Base-by-base conservation (phyloP, 352 stramenopile genomes). In the Phytophthora hibernalis region DNA sequence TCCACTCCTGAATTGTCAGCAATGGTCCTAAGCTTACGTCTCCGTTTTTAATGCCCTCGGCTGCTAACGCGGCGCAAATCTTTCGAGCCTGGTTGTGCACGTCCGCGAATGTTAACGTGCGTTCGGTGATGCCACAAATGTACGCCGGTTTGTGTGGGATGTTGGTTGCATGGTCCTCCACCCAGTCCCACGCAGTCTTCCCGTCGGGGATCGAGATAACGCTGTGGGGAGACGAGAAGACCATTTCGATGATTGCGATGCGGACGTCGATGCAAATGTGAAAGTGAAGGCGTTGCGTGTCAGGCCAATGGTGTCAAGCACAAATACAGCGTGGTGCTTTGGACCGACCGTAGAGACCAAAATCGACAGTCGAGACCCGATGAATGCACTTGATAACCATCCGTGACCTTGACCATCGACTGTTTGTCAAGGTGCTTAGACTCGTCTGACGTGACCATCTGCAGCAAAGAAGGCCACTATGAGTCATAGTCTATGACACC, bases 21-120 rank as follows among this genome's bases (percentile, higher is more conserved):
- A 48, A 59, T 24, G 7, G 15, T 54, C 76, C 42, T 77, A 87
- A 79, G 57, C 76, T 45, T 77, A 87, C 81, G 57, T 86, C 77
- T 44, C 81, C 81, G 28, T 77, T 74, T 33, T 67, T 70, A 55
- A 89, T 66, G 22, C 80, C 80, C 20, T 81, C 55, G 2, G 60
- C 70, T 2, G 58, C 44, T 43, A 89, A 64, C 10, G 59, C 74
- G 4, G 76, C 74, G 26, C 70, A 76, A 31, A 89, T 69, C 35
- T 65, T 54, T 42, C 54, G 26, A 0, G 70, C 72, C 48, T 79
- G 56, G 4, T 66, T n/a, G 54, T 71, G 49, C 20, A 85, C 61
- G 24, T 85, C 57, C 5, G 44, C 50, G 57, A 72, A 87, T 35
- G 76, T 83, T 13, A 87, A 15, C 7, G 67, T 60, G n/a, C 67